Evolutionary conservation across 352 stramenopile species (phyloP), one percentile per base, ranked within the genome.

Genomic region (Phytophthora pini): DNA sequence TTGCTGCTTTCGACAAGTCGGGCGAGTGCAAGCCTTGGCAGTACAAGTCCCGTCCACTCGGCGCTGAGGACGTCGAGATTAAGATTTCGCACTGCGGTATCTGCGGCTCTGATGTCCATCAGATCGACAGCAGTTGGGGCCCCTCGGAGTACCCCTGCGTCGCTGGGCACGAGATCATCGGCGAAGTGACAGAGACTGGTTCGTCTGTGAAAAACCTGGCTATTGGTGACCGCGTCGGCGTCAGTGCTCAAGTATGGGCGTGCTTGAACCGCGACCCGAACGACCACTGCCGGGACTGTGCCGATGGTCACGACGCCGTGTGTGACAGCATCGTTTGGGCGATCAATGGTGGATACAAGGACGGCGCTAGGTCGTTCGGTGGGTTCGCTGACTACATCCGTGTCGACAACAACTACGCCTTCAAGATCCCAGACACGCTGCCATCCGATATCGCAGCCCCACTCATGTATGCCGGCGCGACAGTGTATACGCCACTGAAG

Each of bases 171-270:
- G 78, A 87, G 46, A 87, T 67, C 17, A 15, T 67, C 43, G 59
- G 49, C 10, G 46, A 52, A 27, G 50, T 53, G 41, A 50, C 43
- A 75, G 26, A 48, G 17, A 57, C 55, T 1, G 77, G 74, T 10
- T 17, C 61, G 1, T 56, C 74, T 5, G 87, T 96, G 4, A 74
- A 56, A 27, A 75, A 82, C 20, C 82, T 95, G 45, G 61, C 72
- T 27, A 77, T 92, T 12, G 89, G 89, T 9, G 81, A 95, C 62
- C 55, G 67, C 10, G 84, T 90, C 7, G 88, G 48, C 11, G 48
- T 65, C 1, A 39, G 47, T 29, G 58, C 58, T 11, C 47, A 59
- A 36, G 58, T 45, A 5, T 85, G 80, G 63, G 76, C 71, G 5
- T 94, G 88, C 60, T 51, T 74, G 20, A 74, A 80, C 40, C 77